Evolutionary conservation across 73 alveolate genomes (phyloP).

Genomic region (Paramecium tetraurelia): DNA sequence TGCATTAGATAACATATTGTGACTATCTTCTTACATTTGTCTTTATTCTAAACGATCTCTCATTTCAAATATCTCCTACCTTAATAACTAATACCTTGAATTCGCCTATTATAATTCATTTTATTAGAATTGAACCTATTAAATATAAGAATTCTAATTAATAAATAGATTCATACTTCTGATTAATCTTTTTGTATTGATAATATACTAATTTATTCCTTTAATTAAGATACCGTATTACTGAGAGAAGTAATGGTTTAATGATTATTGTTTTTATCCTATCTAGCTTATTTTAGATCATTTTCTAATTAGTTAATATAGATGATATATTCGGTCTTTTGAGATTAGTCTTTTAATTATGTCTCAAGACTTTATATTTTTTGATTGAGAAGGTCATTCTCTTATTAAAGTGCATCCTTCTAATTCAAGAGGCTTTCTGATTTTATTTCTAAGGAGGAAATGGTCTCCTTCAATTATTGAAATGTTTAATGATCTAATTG

Average conservation of each 20-base stretch:
- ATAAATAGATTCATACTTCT: neutral
- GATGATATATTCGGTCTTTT: neutral
- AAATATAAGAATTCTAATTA: neutral
- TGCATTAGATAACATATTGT: neutral
- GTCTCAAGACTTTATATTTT: neutral
- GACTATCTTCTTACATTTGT: neutral
- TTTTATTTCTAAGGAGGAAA: neutral
- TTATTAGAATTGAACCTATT: neutral
- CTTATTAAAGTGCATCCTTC: neutral
- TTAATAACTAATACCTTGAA: neutral
- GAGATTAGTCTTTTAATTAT: neutral
- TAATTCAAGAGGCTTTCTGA: neutral
- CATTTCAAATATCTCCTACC: conserved; percentile 6
- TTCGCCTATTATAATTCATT: neutral
- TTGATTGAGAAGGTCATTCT: conserved; percentile 9
- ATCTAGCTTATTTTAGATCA: neutral
- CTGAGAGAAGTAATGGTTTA: neutral
- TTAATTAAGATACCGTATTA: neutral
- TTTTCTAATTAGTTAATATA: neutral
- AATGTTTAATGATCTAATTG: neutral
- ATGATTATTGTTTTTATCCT: neutral
- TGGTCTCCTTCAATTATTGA: neutral
- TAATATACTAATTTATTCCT: neutral
- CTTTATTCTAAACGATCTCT: conserved; percentile 3
- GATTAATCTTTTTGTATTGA: neutral